These are phyloP conservation scores for Starmerella vaccinii DNA, from an alignment of 805 yeast genomes.

Conservation along the genomic window DNA sequence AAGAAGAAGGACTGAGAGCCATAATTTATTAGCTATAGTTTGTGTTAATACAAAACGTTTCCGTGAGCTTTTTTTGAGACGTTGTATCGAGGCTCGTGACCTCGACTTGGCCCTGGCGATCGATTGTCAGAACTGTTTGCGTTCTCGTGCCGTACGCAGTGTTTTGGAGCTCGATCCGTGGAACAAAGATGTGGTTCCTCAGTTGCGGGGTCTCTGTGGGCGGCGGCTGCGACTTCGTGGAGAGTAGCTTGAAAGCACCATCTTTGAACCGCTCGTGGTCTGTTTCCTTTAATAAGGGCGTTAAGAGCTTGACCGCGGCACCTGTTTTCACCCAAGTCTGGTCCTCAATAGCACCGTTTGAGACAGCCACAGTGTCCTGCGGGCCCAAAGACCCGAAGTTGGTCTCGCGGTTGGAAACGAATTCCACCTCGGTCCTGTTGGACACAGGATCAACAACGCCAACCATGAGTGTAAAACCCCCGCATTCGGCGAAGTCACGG, in stretches of 20 bases:
- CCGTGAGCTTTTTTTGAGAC: slow-evolving; percentile 6
- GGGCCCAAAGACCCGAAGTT: slow-evolving; percentile 5
- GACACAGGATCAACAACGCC: slow-evolving; percentile 12
- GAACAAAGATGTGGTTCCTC: slow-evolving; percentile 56
- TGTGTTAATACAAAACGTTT: slow-evolving; percentile 1
- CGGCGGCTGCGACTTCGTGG: slow-evolving; percentile 35
- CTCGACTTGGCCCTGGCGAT: slow-evolving; percentile 40
- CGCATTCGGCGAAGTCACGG: slow-evolving; percentile 17
- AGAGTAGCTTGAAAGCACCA: slow-evolving; percentile 46
- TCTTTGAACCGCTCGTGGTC: slow-evolving; percentile 34
- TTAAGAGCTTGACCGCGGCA: slow-evolving; percentile 42
- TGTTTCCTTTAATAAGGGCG: slow-evolving; percentile 1
- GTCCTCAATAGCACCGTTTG: slow-evolving; percentile 53
- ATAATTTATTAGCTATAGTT: not conserved
- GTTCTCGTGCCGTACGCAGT: slow-evolving; percentile 75
- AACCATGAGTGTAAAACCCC: slow-evolving; percentile 29
- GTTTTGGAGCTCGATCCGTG: slow-evolving; percentile 41
- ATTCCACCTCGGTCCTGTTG: slow-evolving; percentile 7
- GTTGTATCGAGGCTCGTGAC: slow-evolving; percentile 51
- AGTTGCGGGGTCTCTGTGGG: slow-evolving; percentile 36
- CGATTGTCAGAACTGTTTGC: slow-evolving; percentile 63
- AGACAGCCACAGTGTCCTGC: slow-evolving; percentile 44
- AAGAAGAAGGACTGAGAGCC: slow-evolving; percentile 19
- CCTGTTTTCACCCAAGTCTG: slow-evolving; percentile 65
- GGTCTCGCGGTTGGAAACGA: slow-evolving; percentile 16